Conservation (phyloP, 1,284 basidiomycete genomes). For the Tylopilus sp. region DNA sequence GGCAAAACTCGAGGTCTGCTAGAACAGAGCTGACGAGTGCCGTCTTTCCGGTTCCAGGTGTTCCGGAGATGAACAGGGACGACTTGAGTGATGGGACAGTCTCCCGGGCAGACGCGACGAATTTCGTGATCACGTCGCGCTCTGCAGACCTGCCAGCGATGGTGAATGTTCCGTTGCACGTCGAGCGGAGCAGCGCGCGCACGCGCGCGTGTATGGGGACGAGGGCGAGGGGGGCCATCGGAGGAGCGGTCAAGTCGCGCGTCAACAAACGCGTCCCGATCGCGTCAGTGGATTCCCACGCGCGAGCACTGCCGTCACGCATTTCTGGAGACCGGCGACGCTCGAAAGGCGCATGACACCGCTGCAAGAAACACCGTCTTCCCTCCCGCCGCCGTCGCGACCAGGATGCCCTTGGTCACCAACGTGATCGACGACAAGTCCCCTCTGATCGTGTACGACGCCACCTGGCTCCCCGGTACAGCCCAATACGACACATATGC, state of each 20-base stretch:
- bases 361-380: neutral
- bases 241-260: constrained; percentile 45
- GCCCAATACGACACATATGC: constrained; percentile 15
- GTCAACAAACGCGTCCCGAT: constrained; percentile 24
- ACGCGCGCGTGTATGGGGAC: constrained; percentile 63
- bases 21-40: constrained; percentile 71
- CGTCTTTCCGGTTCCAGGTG: constrained; percentile 81
- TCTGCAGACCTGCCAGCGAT: constrained; percentile 68
- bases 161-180: constrained; percentile 49
- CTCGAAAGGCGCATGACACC: neutral
- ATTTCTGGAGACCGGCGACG: too few relatives aligned
- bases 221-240: constrained; percentile 51
- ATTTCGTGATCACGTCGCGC: constrained; percentile 54
- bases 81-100: constrained; percentile 42
- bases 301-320: neutral
- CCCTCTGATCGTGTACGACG: constrained; percentile 29
- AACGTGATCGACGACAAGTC: constrained; percentile 34
- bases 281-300: constrained; percentile 13
- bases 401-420: constrained; percentile 28
- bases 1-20: constrained; percentile 37
- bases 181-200: constrained; percentile 67
- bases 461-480: constrained; percentile 23
- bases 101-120: constrained; percentile 41
- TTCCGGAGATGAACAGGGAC: constrained; percentile 73
- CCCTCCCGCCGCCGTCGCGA: neutral